phyloP scores from a whole-genome alignment of 2,329 filamentous ascomycete genomes.

The Aspergillus spinulosporus region DNA sequence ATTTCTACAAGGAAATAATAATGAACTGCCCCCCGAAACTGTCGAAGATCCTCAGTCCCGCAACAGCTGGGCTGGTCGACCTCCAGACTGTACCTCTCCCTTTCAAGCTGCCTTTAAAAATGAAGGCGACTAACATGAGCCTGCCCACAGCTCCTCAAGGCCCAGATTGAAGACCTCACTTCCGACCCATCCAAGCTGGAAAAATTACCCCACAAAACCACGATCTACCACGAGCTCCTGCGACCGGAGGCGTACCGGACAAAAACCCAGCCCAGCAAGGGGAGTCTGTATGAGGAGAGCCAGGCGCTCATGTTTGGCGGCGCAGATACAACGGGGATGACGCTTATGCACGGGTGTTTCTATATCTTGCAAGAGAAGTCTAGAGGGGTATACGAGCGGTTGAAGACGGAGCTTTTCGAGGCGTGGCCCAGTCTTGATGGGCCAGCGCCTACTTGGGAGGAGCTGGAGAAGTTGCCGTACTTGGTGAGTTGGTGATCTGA shows the following conservation, averaged over 20 bases:
- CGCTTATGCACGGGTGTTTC: conserved; percentile 9
- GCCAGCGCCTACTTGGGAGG: neutral
- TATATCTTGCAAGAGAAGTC: conserved; percentile 1
- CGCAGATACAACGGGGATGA: conserved; percentile 5
- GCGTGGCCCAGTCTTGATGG: neutral
- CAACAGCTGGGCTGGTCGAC: conserved; percentile 8
- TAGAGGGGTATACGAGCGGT: neutral
- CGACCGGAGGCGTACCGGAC: conserved; percentile 8
- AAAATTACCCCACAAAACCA: conserved; percentile 6
- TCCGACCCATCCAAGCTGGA: neutral
- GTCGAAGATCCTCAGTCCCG: conserved; percentile 7
- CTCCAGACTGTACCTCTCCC: conserved; percentile 1
- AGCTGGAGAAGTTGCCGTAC: conserved; percentile 11
- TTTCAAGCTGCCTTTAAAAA: too few relatives aligned
- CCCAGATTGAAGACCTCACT: conserved; percentile 7
- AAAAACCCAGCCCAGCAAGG: neutral
- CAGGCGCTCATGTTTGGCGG: conserved; percentile 12
- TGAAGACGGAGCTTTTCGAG: neutral
- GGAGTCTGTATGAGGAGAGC: conserved; percentile 9
- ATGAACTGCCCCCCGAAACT: conserved; percentile 10
- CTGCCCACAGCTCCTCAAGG: conserved; percentile 5
- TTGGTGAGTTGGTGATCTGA: conserved; percentile 1
- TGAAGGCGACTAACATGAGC: neutral
- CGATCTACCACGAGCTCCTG: conserved; percentile 11
- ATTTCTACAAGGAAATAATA: conserved; percentile 11